phyloP scores from a whole-genome alignment of 2,329 filamentous ascomycete species.

The Aspergillus sp. region DNA sequence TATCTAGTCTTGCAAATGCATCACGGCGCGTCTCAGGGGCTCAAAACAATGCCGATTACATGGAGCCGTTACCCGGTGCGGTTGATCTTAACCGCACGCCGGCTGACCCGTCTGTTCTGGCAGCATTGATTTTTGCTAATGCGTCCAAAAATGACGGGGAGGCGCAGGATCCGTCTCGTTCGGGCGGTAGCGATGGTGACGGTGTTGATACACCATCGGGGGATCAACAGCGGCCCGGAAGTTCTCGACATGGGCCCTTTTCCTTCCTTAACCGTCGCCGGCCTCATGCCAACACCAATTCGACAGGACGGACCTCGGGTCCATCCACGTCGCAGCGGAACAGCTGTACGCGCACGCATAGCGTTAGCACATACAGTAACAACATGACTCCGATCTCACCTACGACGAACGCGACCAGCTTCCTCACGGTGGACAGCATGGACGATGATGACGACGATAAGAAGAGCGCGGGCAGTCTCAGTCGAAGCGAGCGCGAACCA shows the following conservation, averaged over 20 bases:
- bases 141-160: conserved; percentile 10
- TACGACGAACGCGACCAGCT: conserved; percentile 40
- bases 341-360: conserved; percentile 35
- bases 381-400: conserved; percentile 37
- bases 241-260: conserved; percentile 20
- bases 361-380: conserved; percentile 37
- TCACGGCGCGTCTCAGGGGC: neutral
- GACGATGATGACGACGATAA: conserved; percentile 29
- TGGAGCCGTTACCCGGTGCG: neutral
- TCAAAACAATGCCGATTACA: conserved; percentile 7
- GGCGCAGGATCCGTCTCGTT: conserved; percentile 6
- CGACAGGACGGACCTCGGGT: conserved; percentile 28
- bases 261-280: conserved; percentile 10
- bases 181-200: conserved; percentile 6
- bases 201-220: conserved; percentile 10
- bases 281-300: conserved; percentile 28
- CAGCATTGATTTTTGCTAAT: conserved; percentile 23
- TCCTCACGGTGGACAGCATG: conserved; percentile 35
- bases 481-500: conserved; percentile 24
- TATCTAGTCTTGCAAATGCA: neutral
- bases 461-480: conserved; percentile 15
- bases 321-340: conserved; percentile 30
- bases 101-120: conserved; percentile 21
- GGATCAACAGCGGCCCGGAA: conserved; percentile 19
- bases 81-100: conserved; percentile 10